Conservation (phyloP, 2,329 filamentous ascomycete genomes). For the Berkeleyomyces basicola region DNA sequence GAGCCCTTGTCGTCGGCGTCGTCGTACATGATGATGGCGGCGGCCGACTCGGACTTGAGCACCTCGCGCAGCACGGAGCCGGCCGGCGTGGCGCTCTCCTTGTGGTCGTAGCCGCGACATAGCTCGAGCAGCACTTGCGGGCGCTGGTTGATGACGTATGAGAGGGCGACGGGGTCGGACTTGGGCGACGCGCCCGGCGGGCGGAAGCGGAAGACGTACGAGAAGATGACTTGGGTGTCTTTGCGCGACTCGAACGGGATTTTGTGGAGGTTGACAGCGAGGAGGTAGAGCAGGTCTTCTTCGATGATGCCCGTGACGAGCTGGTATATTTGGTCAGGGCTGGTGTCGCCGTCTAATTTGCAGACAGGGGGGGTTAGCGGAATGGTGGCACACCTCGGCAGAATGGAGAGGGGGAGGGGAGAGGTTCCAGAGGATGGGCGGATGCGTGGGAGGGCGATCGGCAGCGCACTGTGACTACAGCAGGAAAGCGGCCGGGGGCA, state of each 20-base stretch:
- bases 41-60: conserved; percentile 74
- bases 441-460: not conserved
- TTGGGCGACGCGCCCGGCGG: conserved; percentile 49
- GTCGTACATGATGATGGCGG: conserved; percentile 83
- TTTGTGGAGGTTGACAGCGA: conserved; percentile 66
- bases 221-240: conserved; percentile 90
- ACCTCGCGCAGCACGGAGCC: conserved; percentile 81
- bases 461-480: not conserved
- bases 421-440: not conserved
- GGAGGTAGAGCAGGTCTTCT: conserved; percentile 72
- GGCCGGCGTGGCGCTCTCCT: conserved; percentile 81
- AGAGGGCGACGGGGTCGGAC: conserved; percentile 66
- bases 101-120: conserved; percentile 76
- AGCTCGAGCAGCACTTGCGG: conserved; percentile 78
- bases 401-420: not conserved
- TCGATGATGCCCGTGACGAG: conserved; percentile 72
- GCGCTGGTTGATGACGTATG: conserved; percentile 72
- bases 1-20: conserved; percentile 58
- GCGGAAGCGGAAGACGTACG: conserved; percentile 82
- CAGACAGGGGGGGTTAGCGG: conserved; percentile 10
- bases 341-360: conserved; percentile 61
- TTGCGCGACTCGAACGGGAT: conserved; percentile 93
- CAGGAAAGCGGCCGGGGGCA: not conserved
- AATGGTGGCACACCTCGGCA: not conserved
- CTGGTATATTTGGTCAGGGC: conserved; percentile 73